Base-by-base conservation (phyloP, 257 asterid species). In the Petunia secreta region DNA sequence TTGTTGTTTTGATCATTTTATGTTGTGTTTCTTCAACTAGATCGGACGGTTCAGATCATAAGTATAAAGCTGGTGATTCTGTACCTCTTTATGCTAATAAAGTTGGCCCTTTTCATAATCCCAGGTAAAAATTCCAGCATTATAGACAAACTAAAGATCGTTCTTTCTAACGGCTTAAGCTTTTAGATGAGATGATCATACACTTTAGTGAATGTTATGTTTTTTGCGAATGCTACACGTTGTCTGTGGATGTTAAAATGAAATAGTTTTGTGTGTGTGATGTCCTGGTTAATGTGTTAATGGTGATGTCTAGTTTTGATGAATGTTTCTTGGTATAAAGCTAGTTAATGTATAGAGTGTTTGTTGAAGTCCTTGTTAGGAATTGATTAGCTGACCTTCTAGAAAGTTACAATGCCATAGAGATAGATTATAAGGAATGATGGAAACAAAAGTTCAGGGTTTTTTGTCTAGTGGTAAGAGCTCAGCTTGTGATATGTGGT, bases 61-160 rank as follows among this genome's bases (percentile, higher is more conserved):
- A 79, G 78, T 94, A 89, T 90, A 92, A 87, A 53, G 83, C 83
- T 55, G 93, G 96, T 39, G 97, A 94, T 75, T 66, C 83, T 58
- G 97, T 94, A 73, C 96, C 97, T 79, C 92, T 91, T 0, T 94
- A 94, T 71, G 97, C 97, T 46, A 92, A 92, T 60, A 92, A 94
- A 86, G 98, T 94, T 78, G 97, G 97, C 2, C 98, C 98, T 66
- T 94, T 94, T 78, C 98, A 94, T 79, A 94, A 94, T 84, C 94
- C 97, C 63, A 91, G 97, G 97, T 91, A 82, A 25, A 43, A 25
- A 25, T 25, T 25, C 25, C 25, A 25, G 25, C 25, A 25, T 25
- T 25, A 25, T 25, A 25, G 25, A 25, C 25, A 25, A 25, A 25
- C 25, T 25, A 25, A 25, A 25, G 25, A 25, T 25, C 25, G 25